phyloP scores from a whole-genome alignment of 768 basidiomycete species.

The Tricholomella constricta region DNA sequence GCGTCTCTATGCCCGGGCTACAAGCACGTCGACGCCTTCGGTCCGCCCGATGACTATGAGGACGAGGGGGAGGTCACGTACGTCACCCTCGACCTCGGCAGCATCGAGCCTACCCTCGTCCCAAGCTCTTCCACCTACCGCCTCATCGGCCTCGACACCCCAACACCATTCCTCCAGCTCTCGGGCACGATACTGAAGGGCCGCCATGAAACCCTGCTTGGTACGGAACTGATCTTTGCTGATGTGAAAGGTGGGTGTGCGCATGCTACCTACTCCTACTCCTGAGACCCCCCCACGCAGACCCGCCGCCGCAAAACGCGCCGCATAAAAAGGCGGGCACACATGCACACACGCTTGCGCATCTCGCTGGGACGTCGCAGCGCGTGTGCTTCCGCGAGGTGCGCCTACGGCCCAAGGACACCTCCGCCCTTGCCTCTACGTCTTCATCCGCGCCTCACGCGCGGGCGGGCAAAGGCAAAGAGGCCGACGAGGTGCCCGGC shows the following conservation, averaged over 20 bases:
- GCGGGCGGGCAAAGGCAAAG: conserved; percentile 18
- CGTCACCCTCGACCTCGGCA: conserved; percentile 74
- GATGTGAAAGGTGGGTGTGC: conserved; percentile 59
- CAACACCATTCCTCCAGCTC: conserved; percentile 75
- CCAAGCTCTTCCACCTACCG: conserved; percentile 71
- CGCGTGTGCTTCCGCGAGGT: conserved; percentile 78
- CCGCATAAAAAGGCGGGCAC: conserved; percentile 48
- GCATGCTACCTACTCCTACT: too few relatives aligned
- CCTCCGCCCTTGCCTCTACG: not conserved
- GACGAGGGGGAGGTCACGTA: conserved; percentile 59
- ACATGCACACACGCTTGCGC: conserved; percentile 48
- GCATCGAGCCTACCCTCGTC: conserved; percentile 71
- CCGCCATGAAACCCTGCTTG: conserved; percentile 63
- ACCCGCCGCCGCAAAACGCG: too few relatives aligned
- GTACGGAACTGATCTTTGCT: conserved; percentile 75
- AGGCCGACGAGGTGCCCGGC: conserved; percentile 1
- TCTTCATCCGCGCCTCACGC: conserved; percentile 5
- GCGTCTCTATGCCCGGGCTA: conserved; percentile 60
- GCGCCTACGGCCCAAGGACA: conserved; percentile 48
- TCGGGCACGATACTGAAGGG: conserved; percentile 78
- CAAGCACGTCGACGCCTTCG: conserved; percentile 67
- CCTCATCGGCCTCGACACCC: conserved; percentile 78
- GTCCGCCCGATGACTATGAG: conserved; percentile 64
- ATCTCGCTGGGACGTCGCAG: conserved; percentile 63
- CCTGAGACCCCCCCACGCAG: not conserved